Conservation (phyloP, 345 rosid genomes). For the Psidium guajava region DNA sequence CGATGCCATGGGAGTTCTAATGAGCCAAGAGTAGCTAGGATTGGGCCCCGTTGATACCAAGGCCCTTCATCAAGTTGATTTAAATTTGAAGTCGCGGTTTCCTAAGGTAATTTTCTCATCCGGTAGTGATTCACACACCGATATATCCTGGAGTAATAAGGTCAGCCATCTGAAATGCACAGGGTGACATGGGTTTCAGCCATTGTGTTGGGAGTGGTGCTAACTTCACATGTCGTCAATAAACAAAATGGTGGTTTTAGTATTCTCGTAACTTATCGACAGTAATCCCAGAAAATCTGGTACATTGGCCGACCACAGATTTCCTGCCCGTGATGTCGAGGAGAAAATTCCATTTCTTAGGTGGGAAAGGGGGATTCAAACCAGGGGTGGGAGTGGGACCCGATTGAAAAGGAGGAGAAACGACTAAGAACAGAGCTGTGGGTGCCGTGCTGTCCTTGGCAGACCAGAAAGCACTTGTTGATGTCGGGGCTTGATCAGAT, state of each 20-base stretch:
- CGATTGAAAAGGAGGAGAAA: not conserved
- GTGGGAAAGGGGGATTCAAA: not conserved
- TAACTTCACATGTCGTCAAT: not conserved
- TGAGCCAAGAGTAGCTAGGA: too few relatives aligned
- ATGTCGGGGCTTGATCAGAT: not conserved
- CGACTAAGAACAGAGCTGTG: not conserved
- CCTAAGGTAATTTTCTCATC: not conserved
- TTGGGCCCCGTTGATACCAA: too few relatives aligned
- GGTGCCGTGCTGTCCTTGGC: not conserved
- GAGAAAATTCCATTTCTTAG: not conserved
- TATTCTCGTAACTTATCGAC: not conserved
- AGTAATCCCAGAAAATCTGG: not conserved
- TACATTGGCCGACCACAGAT: not conserved
- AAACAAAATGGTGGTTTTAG: not conserved
- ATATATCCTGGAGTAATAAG: not conserved
- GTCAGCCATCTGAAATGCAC: not conserved
- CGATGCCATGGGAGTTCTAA: too few relatives aligned
- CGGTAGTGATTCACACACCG: not conserved
- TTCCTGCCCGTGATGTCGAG: not conserved
- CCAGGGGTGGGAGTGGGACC: not conserved
- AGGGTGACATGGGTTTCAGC: not conserved
- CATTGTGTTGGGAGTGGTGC: not conserved
- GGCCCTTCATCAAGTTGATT: too few relatives aligned
- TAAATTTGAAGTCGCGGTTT: too few relatives aligned
- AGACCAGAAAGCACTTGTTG: not conserved